phyloP scores from a whole-genome alignment of 2,329 filamentous ascomycete species.

The Colletotrichum scovillei region DNA sequence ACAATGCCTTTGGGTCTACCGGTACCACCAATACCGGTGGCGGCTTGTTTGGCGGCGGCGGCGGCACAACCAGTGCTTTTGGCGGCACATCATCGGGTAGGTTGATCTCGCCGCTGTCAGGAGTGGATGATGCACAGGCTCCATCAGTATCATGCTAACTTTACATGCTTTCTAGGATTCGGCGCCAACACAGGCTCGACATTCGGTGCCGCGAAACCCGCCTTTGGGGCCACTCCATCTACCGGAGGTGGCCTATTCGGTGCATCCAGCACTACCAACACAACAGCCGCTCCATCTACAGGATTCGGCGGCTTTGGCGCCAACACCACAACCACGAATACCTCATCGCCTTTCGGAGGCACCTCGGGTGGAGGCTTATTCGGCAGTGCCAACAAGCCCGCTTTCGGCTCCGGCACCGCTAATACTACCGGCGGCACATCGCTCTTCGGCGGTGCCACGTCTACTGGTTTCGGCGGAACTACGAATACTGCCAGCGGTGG shows the following conservation, averaged over 20 bases:
- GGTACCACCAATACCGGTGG: conserved; percentile 44
- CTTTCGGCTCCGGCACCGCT: conserved; percentile 59
- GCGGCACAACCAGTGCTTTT: conserved; percentile 26
- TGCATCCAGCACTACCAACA: conserved; percentile 46
- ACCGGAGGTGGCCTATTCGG: conserved; percentile 61
- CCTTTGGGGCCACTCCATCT: conserved; percentile 36
- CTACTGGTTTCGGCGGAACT: conserved; percentile 50
- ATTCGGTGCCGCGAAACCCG: conserved; percentile 49
- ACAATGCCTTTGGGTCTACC: conserved; percentile 57
- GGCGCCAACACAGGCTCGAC: conserved; percentile 48
- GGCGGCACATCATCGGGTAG: conserved; percentile 30
- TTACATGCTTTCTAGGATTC: conserved; percentile 39
- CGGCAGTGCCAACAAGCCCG: conserved; percentile 58
- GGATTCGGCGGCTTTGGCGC: conserved; percentile 56
- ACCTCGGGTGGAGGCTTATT: conserved; percentile 58
- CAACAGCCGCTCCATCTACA: conserved; percentile 46
- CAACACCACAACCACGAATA: conserved; percentile 45
- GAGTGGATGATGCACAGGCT: neutral
- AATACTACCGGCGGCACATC: conserved; percentile 54
- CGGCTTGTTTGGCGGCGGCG: conserved; percentile 43
- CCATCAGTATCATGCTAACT: neutral
- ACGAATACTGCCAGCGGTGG: conserved; percentile 47
- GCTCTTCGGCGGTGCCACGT: conserved; percentile 58
- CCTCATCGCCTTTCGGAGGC: conserved; percentile 53
- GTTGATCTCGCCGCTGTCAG: neutral